Evolutionary conservation across 176 grass and related monocot genomes (phyloP).

Genomic region (Rhynchospora breviuscula): DNA sequence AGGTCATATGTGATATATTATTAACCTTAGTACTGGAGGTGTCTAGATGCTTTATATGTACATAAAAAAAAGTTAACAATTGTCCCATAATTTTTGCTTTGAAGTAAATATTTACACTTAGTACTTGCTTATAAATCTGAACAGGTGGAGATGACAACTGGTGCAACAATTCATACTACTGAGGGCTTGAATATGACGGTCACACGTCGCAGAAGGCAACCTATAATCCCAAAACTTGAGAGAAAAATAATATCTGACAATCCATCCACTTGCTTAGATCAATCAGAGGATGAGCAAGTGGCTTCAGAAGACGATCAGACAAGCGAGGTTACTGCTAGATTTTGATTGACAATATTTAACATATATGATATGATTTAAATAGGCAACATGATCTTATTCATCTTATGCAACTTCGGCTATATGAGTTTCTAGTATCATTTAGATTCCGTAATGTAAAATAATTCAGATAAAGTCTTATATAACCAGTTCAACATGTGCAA

Average conservation of each 20-base stretch:
- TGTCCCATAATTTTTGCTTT: not conserved
- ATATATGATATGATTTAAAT: slow-evolving; percentile 18
- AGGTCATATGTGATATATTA: not conserved
- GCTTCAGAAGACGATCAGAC: slow-evolving; percentile 51
- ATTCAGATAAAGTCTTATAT: not conserved
- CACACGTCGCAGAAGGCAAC: slow-evolving; percentile 55
- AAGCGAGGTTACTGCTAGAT: slow-evolving; percentile 37
- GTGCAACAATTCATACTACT: slow-evolving; percentile 92
- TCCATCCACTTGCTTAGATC: slow-evolving; percentile 26
- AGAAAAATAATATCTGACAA: slow-evolving; percentile 53
- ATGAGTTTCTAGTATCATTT: not conserved
- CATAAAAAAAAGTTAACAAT: not conserved
- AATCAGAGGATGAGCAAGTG: slow-evolving; percentile 20
- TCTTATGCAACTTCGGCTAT: not conserved
- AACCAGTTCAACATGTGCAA: not conserved
- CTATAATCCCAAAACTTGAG: slow-evolving; percentile 73
- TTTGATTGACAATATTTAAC: slow-evolving; percentile 35
- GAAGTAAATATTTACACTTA: not conserved
- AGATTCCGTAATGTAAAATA: slow-evolving; percentile 6
- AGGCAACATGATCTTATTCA: not conserved
- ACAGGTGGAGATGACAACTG: slow-evolving; percentile 97
- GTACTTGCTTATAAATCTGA: not conserved
- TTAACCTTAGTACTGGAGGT: not conserved
- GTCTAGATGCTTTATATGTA: not conserved
- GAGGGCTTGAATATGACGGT: slow-evolving; percentile 86